Base-by-base conservation (phyloP, 2,329 filamentous ascomycete genomes). In the Diaporthe citrichinensis region DNA sequence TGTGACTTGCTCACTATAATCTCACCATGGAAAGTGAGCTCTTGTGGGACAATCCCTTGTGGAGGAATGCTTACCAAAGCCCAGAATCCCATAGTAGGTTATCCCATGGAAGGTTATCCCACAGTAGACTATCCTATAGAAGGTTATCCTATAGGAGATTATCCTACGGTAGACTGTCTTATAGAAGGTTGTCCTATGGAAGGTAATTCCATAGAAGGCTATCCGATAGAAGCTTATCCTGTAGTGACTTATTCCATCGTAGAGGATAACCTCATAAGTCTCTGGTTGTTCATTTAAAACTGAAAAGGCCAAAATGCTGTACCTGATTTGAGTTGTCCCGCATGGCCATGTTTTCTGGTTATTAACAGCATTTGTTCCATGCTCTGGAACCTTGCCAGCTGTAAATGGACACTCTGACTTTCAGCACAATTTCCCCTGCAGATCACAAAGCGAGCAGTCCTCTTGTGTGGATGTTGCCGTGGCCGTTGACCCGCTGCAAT, bases 401-500 rank as follows among this genome's bases (percentile, higher is more conserved):
- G 44, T 68, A 31, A 51, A 25, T 51, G 10, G 51, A 36, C 28
- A 28, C 57, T 4, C n/a, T 44, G 67, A 39, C 53, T 59, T 25
- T 23, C 53, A 55, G 53, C 53, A 71, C 36, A 34, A 31, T 58
- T 59, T 71, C 67, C 46, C 8, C 17, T 59, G 51, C 53, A 61
- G 41, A 69, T 55, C 49, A 7, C 34, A 23, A 7, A 41, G 34
- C 34, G 9, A 14, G 9, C 46, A 41, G 49, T 23, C 65, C n/a
- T 53, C 31, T 41, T 23, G 23, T 53, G 62, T 68, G 65, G 65
- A 41, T 69, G 65, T 71, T 71, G 68, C 55, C 53, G 15, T 58
- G 68, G 39, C 55, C 31, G 28, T 72, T 62, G 31, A 39, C 36
- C 69, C 69, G 53, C 59, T n/a, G 15, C 36, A 53, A 65, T 73